Conservation (phyloP, 2,329 filamentous ascomycete genomes). For the Aquanectria penicillioides region DNA sequence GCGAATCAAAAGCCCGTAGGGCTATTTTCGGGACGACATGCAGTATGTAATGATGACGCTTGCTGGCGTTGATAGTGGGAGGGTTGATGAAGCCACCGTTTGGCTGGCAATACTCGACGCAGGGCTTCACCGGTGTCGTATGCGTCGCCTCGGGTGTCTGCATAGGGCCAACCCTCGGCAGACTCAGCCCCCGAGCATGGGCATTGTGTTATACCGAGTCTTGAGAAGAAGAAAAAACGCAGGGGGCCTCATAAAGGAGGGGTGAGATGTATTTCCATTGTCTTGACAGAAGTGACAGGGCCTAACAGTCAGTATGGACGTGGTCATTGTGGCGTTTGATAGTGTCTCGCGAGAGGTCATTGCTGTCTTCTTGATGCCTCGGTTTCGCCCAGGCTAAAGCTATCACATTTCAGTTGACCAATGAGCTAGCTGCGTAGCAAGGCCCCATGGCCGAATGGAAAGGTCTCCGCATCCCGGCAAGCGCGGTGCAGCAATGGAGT, state of each 20-base stretch:
- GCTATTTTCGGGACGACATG: background rate
- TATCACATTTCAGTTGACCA: background rate
- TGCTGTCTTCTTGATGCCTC: conserved; percentile 4
- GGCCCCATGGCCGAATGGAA: background rate
- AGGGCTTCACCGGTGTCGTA: background rate
- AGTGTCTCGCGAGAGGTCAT: conserved; percentile 1
- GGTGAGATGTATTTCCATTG: background rate
- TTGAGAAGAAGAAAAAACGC: too few relatives aligned
- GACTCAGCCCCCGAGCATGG: background rate
- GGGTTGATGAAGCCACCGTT: background rate
- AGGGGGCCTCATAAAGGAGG: background rate
- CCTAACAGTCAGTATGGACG: background rate
- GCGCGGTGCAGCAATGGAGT: background rate
- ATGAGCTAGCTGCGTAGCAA: background rate
- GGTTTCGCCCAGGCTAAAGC: background rate
- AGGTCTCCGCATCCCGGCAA: background rate
- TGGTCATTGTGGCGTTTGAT: conserved; percentile 4
- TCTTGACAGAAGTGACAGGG: background rate
- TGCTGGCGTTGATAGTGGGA: background rate
- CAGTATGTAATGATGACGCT: background rate
- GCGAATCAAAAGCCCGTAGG: background rate
- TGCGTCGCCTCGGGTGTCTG: background rate
- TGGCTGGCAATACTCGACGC: background rate
- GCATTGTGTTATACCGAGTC: background rate
- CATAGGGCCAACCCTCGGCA: background rate